A percentile compares a stretch with the other conserved stretches of the same genome.
These are phyloP conservation scores for Sonneratia alba DNA, from an alignment of 345 rosid genomes.

Conservation along the genomic window DNA sequence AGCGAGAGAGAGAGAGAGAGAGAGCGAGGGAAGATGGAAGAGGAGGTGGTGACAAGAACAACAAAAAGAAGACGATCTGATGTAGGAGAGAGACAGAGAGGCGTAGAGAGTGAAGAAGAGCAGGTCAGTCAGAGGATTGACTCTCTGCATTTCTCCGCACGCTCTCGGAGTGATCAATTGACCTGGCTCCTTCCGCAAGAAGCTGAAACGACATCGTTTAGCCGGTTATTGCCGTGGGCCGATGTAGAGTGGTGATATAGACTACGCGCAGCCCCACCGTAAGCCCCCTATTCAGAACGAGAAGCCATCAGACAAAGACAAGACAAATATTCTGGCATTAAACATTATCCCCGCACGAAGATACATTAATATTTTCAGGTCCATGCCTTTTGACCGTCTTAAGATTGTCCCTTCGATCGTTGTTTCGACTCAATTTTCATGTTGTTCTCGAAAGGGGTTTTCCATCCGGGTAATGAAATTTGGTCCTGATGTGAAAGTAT, in stretches of 20 bases:
- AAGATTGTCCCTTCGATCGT: neutral
- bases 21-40: neutral
- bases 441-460: neutral
- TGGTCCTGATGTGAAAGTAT: neutral
- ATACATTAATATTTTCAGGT: neutral
- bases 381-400: neutral
- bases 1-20: neutral
- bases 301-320: constrained; percentile 21
- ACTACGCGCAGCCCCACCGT: too few relatives aligned
- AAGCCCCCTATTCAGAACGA: constrained; percentile 94
- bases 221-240: constrained; percentile 16
- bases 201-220: neutral
- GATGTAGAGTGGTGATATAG: constrained; percentile 46
- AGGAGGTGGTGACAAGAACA: too few relatives aligned
- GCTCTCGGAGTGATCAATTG: neutral
- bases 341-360: neutral
- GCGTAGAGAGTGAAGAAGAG: neutral
- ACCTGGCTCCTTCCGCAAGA: neutral
- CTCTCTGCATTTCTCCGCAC: too few relatives aligned
- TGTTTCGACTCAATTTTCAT: neutral
- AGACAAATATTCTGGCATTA: neutral
- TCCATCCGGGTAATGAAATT: too few relatives aligned
- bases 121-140: too few relatives aligned
- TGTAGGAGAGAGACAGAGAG: neutral
- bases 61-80: neutral